Evolutionary conservation across 2,329 filamentous ascomycete genomes (phyloP).

Genomic region (Fusarium praegraminearum): DNA sequence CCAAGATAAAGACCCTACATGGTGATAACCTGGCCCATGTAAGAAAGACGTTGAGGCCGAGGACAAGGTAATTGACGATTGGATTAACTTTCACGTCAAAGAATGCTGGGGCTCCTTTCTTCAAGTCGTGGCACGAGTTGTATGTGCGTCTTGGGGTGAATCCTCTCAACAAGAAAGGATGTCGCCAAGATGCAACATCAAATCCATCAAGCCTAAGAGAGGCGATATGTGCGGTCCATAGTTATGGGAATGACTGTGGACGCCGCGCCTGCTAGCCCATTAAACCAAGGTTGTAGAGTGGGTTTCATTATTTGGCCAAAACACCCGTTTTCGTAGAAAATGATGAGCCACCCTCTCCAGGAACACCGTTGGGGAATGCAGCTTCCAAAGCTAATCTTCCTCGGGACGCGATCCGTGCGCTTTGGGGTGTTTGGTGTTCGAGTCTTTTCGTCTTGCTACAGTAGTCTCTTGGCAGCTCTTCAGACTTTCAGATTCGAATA

Average conservation of each 20-base stretch:
- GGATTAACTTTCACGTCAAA: conserved; percentile 16
- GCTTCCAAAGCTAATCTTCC: conserved; percentile 21
- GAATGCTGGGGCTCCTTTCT: not conserved
- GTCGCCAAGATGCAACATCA: conserved; percentile 41
- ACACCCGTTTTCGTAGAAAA: conserved; percentile 31
- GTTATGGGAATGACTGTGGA: conserved; percentile 20
- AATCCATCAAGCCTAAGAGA: conserved; percentile 16
- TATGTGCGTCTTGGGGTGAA: conserved; percentile 22
- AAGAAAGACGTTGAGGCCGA: conserved; percentile 20
- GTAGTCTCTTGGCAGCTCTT: conserved; percentile 8
- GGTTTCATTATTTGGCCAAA: conserved; percentile 35
- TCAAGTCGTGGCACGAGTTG: conserved; percentile 15
- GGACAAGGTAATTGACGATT: conserved; percentile 32
- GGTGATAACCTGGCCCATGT: conserved; percentile 52
- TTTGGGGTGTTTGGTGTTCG: not conserved
- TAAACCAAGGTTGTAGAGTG: conserved; percentile 33
- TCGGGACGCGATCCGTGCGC: conserved; percentile 35
- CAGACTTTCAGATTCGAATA: conserved; percentile 1
- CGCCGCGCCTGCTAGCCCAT: conserved; percentile 21
- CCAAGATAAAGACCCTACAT: not conserved
- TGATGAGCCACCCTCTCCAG: conserved; percentile 33
- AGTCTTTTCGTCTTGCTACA: not conserved
- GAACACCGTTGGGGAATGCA: conserved; percentile 27
- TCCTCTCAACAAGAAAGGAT: conserved; percentile 1
- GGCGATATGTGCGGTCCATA: conserved; percentile 32